Conservation (phyloP, 163 green algal genomes). For the Chlorella variabilis region DNA sequence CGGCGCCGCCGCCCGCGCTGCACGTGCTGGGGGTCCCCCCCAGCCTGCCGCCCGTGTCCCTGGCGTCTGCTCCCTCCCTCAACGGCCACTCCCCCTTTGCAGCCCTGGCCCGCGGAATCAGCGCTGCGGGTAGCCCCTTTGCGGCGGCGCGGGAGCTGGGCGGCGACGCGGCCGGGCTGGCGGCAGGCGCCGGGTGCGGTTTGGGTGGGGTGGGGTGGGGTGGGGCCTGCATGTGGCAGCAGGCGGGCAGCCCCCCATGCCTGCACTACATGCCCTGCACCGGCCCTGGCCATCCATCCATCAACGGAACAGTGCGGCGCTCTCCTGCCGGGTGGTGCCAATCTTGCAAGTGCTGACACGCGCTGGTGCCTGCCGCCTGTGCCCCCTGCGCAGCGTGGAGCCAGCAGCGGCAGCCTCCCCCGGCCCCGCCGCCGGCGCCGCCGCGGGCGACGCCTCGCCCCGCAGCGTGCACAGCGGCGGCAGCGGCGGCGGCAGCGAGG, state of each 20-base stretch:
- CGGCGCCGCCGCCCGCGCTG: not conserved
- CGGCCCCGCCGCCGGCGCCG: not conserved
- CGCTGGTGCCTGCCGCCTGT: not conserved
- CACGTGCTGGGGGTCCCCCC: conserved; percentile 11
- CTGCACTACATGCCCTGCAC: too few species aligned
- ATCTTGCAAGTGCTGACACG: too few species aligned
- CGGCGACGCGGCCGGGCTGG: too few species aligned
- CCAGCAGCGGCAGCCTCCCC: not conserved
- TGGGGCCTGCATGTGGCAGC: too few species aligned
- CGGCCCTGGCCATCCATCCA: too few species aligned
- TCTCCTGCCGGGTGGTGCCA: too few species aligned
- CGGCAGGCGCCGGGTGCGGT: too few species aligned
- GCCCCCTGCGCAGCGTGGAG: not conserved
- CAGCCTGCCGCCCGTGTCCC: not conserved
- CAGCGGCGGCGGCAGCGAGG: not conserved
- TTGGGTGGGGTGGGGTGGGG: too few species aligned
- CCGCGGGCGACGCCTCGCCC: not conserved
- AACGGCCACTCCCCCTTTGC: conserved; percentile 9
- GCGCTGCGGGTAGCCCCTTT: not conserved
- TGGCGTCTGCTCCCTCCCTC: not conserved
- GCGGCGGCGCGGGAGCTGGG: not conserved
- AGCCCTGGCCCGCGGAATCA: not conserved
- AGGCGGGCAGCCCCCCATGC: too few species aligned
- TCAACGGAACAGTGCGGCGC: too few species aligned
- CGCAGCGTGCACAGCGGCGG: conserved; percentile 24